Conservation (phyloP, 1,284 basidiomycete genomes). For the Leccinum ponderosum region DNA sequence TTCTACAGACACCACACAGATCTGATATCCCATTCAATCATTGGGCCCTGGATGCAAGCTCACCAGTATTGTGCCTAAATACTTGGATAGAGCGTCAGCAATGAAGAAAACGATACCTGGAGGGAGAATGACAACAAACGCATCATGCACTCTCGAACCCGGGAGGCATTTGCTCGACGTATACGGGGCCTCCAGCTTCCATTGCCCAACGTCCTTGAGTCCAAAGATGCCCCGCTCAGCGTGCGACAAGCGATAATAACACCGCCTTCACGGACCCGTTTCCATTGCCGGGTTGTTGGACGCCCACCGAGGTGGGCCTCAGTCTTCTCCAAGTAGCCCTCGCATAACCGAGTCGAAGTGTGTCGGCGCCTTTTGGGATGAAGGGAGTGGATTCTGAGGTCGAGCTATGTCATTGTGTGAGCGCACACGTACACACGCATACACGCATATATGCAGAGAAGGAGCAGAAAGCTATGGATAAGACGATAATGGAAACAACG, state of each 20-base stretch:
- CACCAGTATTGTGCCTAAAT: slow-evolving; percentile 33
- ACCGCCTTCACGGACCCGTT: not conserved
- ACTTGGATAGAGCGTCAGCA: slow-evolving; percentile 16
- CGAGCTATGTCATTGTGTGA: not conserved
- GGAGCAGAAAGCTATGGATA: too few species aligned
- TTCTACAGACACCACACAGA: slow-evolving; percentile 15
- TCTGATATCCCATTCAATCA: too few species aligned
- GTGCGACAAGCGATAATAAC: slow-evolving; percentile 33
- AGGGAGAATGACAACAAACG: slow-evolving; percentile 13
- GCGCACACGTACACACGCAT: not conserved
- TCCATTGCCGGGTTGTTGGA: not conserved
- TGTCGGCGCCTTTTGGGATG: slow-evolving; percentile 14
- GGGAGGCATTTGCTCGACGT: slow-evolving; percentile 20
- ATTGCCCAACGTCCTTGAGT: slow-evolving; percentile 27
- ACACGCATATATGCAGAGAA: not conserved
- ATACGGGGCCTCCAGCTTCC: slow-evolving; percentile 22
- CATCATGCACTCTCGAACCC: slow-evolving; percentile 23
- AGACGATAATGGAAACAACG: too few species aligned
- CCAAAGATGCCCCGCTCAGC: slow-evolving; percentile 31
- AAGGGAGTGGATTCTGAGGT: slow-evolving; percentile 3
- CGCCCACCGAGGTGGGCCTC: slow-evolving; percentile 21
- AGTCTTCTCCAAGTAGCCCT: slow-evolving; percentile 4
- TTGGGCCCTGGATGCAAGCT: not conserved
- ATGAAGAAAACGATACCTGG: not conserved
- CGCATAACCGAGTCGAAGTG: slow-evolving; percentile 11